Evolutionary conservation across 129 eudicot species (phyloP).

Genomic region (Kitagawia praeruptora): DNA sequence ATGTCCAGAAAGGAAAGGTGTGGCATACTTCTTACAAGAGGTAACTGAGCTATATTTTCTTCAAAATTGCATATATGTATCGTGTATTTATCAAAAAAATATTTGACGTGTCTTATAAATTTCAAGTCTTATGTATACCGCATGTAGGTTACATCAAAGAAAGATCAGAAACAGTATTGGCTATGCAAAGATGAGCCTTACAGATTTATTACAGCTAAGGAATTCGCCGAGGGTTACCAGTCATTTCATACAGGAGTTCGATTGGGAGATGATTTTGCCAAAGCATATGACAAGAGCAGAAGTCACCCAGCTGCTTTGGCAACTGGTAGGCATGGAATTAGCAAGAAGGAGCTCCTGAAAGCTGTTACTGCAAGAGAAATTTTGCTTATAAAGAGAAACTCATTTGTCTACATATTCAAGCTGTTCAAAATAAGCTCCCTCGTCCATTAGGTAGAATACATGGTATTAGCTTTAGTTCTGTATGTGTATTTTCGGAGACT

Average conservation of each 20-base stretch:
- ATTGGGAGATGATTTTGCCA: not conserved
- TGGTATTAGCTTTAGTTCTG: not conserved
- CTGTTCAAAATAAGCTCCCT: conserved; percentile 30
- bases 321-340: not conserved
- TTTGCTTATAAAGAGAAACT: conserved; percentile 78
- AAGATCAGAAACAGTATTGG: conserved; percentile 71
- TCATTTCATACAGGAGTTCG: conserved; percentile 40
- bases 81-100: not conserved
- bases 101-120: not conserved
- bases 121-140: not conserved
- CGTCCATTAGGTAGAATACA: not conserved
- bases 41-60: conserved; percentile 17
- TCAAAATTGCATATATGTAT: too few species aligned
- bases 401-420: conserved; percentile 63
- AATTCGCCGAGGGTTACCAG: conserved; percentile 53
- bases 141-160: conserved; percentile 64
- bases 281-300: not conserved
- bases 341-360: conserved; percentile 48
- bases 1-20: conserved; percentile 57
- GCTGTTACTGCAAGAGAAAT: conserved; percentile 48
- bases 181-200: conserved; percentile 40
- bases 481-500: not conserved
- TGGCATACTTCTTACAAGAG: conserved; percentile 64
- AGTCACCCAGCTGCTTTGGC: not conserved
- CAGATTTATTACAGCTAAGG: conserved; percentile 42